These are phyloP conservation scores for Hyaloscypha hepaticicola DNA, from an alignment of 495 filamentous ascomycete species.

Conservation along the genomic window DNA sequence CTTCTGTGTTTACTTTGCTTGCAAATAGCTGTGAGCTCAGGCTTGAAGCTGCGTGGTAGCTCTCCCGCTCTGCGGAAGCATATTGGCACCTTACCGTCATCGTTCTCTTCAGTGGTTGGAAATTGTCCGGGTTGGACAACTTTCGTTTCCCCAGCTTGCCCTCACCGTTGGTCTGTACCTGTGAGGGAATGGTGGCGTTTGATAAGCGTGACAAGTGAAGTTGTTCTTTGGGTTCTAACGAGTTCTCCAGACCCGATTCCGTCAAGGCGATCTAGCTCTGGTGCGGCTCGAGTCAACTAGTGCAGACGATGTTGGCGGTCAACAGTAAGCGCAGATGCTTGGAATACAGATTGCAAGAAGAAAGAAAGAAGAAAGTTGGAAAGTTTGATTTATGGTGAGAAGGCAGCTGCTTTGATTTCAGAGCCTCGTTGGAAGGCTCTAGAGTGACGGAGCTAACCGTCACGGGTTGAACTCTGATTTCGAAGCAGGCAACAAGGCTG, in stretches of 20 bases:
- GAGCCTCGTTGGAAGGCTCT: constrained; percentile 14
- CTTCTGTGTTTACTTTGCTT: background rate
- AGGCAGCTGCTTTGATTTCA: constrained; percentile 5
- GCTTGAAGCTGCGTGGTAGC: constrained; percentile 7
- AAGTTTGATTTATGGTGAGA: background rate
- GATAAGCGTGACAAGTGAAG: constrained; percentile 16
- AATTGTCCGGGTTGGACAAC: constrained; percentile 70
- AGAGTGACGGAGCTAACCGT: constrained; percentile 6
- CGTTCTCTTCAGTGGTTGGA: constrained; percentile 67
- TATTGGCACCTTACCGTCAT: constrained; percentile 52
- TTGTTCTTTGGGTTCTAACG: constrained; percentile 19
- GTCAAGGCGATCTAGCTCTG: constrained; percentile 10
- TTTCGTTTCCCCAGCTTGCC: constrained; percentile 82
- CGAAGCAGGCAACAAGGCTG: background rate
- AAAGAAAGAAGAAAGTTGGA: constrained; percentile 5
- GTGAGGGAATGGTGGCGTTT: constrained; percentile 34
- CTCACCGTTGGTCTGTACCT: constrained; percentile 23
- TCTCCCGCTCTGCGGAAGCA: constrained; percentile 2
- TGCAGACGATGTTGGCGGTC: background rate
- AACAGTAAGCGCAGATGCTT: background rate
- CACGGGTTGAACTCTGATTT: background rate
- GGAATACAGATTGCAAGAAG: background rate
- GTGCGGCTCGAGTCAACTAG: background rate
- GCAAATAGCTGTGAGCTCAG: background rate
- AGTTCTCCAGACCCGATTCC: constrained; percentile 17